These are phyloP conservation scores for Cyclotella sp. DNA, from an alignment of 108 stramenopile genomes.

Conservation along the genomic window DNA sequence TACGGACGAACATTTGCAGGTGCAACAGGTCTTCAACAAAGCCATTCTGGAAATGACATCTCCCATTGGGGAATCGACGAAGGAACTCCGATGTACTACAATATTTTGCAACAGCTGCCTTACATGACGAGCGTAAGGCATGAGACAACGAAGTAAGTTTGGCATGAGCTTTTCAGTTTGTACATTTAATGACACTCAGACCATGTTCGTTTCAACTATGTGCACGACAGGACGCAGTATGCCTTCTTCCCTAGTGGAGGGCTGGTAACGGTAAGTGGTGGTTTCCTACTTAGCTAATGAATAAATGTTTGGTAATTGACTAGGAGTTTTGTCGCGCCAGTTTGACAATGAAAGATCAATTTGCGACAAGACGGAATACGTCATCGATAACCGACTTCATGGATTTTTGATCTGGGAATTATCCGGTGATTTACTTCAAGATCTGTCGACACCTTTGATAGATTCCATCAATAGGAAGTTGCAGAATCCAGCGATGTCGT, in stretches of 20 bases:
- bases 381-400: slow-evolving; percentile 27
- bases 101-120: slow-evolving; percentile 47
- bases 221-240: slow-evolving; percentile 30
- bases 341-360: slow-evolving; percentile 44
- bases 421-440: slow-evolving; percentile 35
- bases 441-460: slow-evolving; percentile 42
- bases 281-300: background rate
- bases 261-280: background rate
- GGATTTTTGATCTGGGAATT: slow-evolving; percentile 54
- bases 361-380: slow-evolving; percentile 44
- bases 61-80: slow-evolving; percentile 39
- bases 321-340: no score
- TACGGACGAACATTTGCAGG: slow-evolving; percentile 46
- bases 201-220: background rate
- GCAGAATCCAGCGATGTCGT: slow-evolving; percentile 11
- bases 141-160: slow-evolving; percentile 21
- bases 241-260: slow-evolving; percentile 26
- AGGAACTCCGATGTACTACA: slow-evolving; percentile 56
- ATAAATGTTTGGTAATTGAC: no score
- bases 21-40: slow-evolving; percentile 47
- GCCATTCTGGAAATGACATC: slow-evolving; percentile 39
- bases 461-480: slow-evolving; percentile 34
- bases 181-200: background rate
- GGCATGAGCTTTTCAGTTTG: background rate
- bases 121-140: slow-evolving; percentile 35